Percentiles rank a stretch among this genome's conserved stretches.
phyloP scores from a whole-genome alignment of 495 filamentous ascomycete species.

The Neurospora sp. region DNA sequence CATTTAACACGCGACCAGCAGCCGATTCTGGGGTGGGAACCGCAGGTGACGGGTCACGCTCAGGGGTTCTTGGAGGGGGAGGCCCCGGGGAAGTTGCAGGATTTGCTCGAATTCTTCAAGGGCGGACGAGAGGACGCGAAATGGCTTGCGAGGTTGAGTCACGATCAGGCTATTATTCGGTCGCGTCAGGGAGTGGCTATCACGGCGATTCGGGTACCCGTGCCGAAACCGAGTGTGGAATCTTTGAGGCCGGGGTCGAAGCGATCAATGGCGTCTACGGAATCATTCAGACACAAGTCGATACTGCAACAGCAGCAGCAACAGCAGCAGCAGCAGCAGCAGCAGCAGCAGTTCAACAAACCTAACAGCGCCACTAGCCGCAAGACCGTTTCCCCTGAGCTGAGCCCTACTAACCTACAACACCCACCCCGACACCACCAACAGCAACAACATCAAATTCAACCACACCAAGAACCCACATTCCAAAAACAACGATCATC shows the following conservation, averaged over 20 bases:
- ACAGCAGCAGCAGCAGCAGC: slow-evolving; percentile 4
- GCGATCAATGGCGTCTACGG: slow-evolving; percentile 2
- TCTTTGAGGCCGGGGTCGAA: not conserved
- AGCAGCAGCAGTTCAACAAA: not conserved
- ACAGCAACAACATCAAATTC: not conserved
- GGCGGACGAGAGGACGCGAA: slow-evolving; percentile 30
- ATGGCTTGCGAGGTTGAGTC: slow-evolving; percentile 30
- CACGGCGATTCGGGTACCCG: not conserved
- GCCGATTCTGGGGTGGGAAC: slow-evolving; percentile 38
- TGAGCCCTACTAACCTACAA: not conserved
- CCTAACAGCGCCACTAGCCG: not conserved
- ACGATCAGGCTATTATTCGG: slow-evolving; percentile 32
- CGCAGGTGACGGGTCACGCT: slow-evolving; percentile 33
- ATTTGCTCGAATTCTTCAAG: slow-evolving; percentile 40
- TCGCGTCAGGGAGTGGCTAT: slow-evolving; percentile 14
- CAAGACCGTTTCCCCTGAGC: not conserved
- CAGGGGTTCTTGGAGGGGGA: slow-evolving; percentile 40
- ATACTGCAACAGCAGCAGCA: slow-evolving; percentile 3
- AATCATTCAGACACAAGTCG: slow-evolving; percentile 3
- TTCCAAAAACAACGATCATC: not conserved
- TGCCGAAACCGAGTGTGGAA: slow-evolving; percentile 5
- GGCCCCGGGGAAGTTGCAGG: slow-evolving; percentile 37
- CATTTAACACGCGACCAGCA: slow-evolving; percentile 31
- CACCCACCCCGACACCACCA: not conserved
- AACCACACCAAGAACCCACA: not conserved